Evolutionary conservation across 148 eudicot species (phyloP), one percentile per base, ranked within the genome.

Genomic region (Camellia sinensis): DNA sequence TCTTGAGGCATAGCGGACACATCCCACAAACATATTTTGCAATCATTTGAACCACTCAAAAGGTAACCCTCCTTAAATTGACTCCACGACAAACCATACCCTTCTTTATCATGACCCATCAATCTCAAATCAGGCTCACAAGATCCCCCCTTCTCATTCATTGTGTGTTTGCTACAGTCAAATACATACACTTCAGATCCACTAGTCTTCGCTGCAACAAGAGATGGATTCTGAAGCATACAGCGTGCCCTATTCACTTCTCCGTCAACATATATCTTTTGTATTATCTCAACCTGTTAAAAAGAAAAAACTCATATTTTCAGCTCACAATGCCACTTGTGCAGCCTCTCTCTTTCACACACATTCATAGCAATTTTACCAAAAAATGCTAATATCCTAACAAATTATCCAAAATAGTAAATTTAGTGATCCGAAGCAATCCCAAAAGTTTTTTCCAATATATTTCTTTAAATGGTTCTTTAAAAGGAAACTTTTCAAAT

Each of bases 71-170:
- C 87, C 79, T 88, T 96, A 21, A 86, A 88, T 11, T 93, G 92
- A 83, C 86, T 93, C 99, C 98, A 96, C 1, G 99, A 93, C 79
- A 96, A 78, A n/a, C 99, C 99, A 89, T 87, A 96, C 2, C 99
- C 99, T 93, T 96, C 99, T 82, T 96, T 92, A 59, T 93, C 95
- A 79, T 96, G 99, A 65, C 99, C 99, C 86, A 83, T 89, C 81
- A 96, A 76, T 83, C 78, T 90, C 80, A 91, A 77, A 81, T 92
- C 91, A 65, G 99, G 97, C 74, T 87, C 74, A 78, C 90, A 91
- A 45, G 88, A 80, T 41, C 76, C 87, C 41, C 67, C 90, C 74
- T 75, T 82, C 54, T 82, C 66, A 22, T 78, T 65, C 77, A 40
- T 68, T 22, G 80, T 78, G 45, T 89, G 93, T 81, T 91, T 95